A percentile compares a stretch with the other conserved stretches of the same genome.
phyloP scores from a whole-genome alignment of 495 filamentous ascomycete species.

The Saxophila tyrrhenica region DNA sequence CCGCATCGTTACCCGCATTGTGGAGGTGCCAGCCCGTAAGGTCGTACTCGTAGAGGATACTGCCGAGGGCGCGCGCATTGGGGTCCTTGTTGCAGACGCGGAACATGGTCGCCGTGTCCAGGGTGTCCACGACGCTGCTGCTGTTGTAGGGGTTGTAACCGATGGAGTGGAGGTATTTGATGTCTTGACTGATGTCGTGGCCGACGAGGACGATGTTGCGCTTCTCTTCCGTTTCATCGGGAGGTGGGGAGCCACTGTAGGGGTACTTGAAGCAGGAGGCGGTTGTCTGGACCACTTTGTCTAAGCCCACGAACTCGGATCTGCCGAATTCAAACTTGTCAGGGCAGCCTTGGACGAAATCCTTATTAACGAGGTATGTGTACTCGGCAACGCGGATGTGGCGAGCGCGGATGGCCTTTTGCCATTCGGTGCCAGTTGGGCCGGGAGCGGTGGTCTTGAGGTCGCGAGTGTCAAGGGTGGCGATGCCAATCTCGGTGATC shows the following conservation, averaged over 20 bases:
- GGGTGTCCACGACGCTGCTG: constrained; percentile 44
- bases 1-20: constrained; percentile 92
- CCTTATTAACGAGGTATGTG: constrained; percentile 46
- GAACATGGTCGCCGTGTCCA: constrained; percentile 64
- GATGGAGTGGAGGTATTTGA: constrained; percentile 49
- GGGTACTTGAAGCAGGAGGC: constrained; percentile 41
- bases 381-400: constrained; percentile 73
- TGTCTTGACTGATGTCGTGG: constrained; percentile 55
- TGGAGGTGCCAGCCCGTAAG: constrained; percentile 58
- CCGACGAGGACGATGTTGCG: constrained; percentile 69
- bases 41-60: constrained; percentile 51
- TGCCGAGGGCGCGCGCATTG: constrained; percentile 43
- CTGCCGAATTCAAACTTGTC: constrained; percentile 62
- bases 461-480: constrained; percentile 63
- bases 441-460: constrained; percentile 45
- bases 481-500: constrained; percentile 79
- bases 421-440: constrained; percentile 49
- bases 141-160: constrained; percentile 47
- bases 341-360: constrained; percentile 58
- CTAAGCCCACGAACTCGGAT: constrained; percentile 31
- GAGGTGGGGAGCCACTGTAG: constrained; percentile 22
- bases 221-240: constrained; percentile 7
- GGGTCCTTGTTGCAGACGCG: constrained; percentile 40
- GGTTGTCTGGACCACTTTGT: constrained; percentile 32
- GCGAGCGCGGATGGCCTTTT: constrained; percentile 47